Evolutionary conservation across 106 monocot species (phyloP), one percentile per base, ranked within the genome.

Genomic region (Dioscorea zingiberensis): DNA sequence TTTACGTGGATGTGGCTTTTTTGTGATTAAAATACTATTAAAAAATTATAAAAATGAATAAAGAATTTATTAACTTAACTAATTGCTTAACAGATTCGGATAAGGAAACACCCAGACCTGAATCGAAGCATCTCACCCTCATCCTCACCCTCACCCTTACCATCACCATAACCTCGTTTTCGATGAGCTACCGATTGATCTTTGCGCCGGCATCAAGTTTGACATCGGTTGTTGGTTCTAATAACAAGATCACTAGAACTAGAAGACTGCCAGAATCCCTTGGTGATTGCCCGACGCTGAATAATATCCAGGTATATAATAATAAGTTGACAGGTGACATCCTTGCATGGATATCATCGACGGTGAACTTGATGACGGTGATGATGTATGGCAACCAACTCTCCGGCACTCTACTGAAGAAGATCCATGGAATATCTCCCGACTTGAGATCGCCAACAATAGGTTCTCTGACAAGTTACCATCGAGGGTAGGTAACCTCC

Each of bases 391-490:
- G 67, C 27, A 94, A 90, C 70, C 23, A 55, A n/a, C 65, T 94
- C 55, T 64, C 77, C 27, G 94, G 94, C 2, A 63, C 69, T 2
- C 65, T 94, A 0, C 87, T 90, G 0, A 66, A 79, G 7, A 21
- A 24, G 7, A n/a, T 94, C 10, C 81, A 2, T 38, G 14, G 70
- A 87, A 80, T 27, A 72, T 94, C 1, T 62, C 73, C 0, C 68
- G 77, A 21, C 27, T 94, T 19, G 77, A 87, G 13, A 76, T 94
- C 7, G 57, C 38, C 46, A 71, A 75, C 66, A 94, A 94, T 60
- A 47, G 25, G 24, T 90, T 94, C 71, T 73, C 79, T 15, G 90
- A 90, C 0, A 70, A 28, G 0, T 54, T 94, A 25, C 94, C 94
- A 13, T 74, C 77, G 0, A 23, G 48, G 8, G 82, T 80, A 0